Base-by-base conservation (phyloP, 108 stramenopile species). In the Bacterosira constricta region DNA sequence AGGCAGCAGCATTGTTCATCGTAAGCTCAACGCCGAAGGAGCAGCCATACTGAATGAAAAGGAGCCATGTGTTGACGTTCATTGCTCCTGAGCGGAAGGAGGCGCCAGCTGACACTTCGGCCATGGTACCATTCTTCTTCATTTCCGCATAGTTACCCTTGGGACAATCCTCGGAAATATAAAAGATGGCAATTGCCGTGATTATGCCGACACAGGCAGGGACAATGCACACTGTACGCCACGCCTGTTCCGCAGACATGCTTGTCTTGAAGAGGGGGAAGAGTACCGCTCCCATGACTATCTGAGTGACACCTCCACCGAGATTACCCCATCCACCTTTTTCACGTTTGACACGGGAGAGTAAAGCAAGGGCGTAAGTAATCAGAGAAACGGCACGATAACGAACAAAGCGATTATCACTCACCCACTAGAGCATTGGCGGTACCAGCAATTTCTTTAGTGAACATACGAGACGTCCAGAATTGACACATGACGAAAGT, bases 21-120 rank as follows among this genome's bases (percentile, higher is more conserved):
- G 91, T 93, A 51, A 97, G 78, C 75, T 97, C 96, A 17, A 95
- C 91, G 34, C 96, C 96, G 59, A 97, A 94, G 89, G 91, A 94
- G 67, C 83, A 83, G 8, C 89, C 94, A 73, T 97, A 97, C 69
- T 95, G 92, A 44, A 91, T 36, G 78, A 85, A 85, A 45, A 97
- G 73, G 34, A 97, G 27, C 94, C 92, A 95, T 1, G 93, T 90
- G 78, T 94, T 96, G 42, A 87, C 30, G 75, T 96, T 92, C 53
- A 85, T 5, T 15, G 87, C 84, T 20, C 88, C 95, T 18, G 72
- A 51, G 32, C 85, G 82, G 68, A 91, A 88, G 41, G 88, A 89
- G 3, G 70, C 73, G 9, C 81, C 64, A 44, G 89, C 92, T 30
- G 90, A 90, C 13, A 93, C 86, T 50, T 86, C 80, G 4, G 79